Evolutionary conservation across 2,329 filamentous ascomycete species (phyloP).

Genomic region (Ambrosiella beaveri): DNA sequence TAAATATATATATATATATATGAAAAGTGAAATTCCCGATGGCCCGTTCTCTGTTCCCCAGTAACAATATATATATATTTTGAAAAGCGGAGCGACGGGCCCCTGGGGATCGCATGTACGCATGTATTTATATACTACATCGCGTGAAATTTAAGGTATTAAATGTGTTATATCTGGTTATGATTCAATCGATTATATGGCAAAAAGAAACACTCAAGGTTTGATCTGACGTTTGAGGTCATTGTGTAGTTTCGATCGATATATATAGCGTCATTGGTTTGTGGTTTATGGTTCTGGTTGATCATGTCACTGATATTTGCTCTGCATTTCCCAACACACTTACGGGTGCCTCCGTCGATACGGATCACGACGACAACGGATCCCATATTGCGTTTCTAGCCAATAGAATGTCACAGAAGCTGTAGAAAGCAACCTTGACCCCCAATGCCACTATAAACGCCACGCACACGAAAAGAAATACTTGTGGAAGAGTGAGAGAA

Average conservation of each 20-base stretch:
- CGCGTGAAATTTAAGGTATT: too few species aligned
- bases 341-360: too few species aligned
- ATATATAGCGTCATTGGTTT: not conserved
- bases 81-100: not conserved
- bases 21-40: not conserved
- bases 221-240: too few species aligned
- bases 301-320: not conserved
- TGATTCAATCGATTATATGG: too few species aligned
- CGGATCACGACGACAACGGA: not conserved
- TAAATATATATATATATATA: not conserved
- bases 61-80: not conserved
- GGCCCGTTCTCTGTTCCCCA: not conserved
- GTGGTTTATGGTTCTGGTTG: not conserved
- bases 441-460: not conserved
- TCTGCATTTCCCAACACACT: not conserved
- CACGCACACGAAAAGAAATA: not conserved
- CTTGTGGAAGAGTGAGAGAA: not conserved
- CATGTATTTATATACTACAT: not conserved
- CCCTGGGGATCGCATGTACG: not conserved
- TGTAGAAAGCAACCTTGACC: not conserved
- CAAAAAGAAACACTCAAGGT: too few species aligned
- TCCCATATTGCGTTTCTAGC: not conserved
- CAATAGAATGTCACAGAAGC: not conserved
- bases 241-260: not conserved
- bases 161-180: too few species aligned